These are phyloP conservation scores for Pichia sp. DNA, from an alignment of 1,139 yeast genomes.

Conservation along the genomic window DNA sequence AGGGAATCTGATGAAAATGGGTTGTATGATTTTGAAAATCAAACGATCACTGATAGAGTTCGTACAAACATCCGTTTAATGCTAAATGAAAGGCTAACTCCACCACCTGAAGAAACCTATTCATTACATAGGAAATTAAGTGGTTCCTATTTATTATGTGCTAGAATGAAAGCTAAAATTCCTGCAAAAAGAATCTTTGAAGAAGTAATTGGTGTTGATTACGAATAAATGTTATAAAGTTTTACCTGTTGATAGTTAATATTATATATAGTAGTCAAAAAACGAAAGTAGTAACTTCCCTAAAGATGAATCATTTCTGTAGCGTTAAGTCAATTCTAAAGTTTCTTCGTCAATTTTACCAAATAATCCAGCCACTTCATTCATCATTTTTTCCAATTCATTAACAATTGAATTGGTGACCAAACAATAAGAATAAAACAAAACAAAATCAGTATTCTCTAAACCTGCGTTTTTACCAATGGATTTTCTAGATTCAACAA, in stretches of 20 bases:
- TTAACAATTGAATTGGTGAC: slow-evolving; percentile 63
- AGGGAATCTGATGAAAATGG: slow-evolving; percentile 46
- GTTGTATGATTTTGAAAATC: slow-evolving; percentile 66
- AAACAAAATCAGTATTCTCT: slow-evolving; percentile 63
- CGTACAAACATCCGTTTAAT: slow-evolving; percentile 77
- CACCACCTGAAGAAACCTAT: slow-evolving; percentile 98
- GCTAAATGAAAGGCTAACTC: slow-evolving; percentile 87
- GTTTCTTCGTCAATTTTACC: slow-evolving; percentile 39
- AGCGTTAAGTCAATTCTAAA: slow-evolving; percentile 20
- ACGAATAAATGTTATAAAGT: slow-evolving; percentile 13
- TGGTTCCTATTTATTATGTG: slow-evolving; percentile 88
- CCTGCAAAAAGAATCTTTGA: slow-evolving; percentile 75
- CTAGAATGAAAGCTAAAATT: slow-evolving; percentile 75
- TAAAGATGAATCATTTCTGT: no score
- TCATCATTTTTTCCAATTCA: slow-evolving; percentile 55
- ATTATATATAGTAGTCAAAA: no score
- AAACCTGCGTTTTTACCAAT: slow-evolving; percentile 27
- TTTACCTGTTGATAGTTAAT: slow-evolving; percentile 2
- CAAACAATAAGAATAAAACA: slow-evolving; percentile 66
- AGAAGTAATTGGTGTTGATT: slow-evolving; percentile 54
- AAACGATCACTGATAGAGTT: slow-evolving; percentile 90
- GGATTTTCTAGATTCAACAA: slow-evolving; percentile 16
- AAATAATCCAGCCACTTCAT: slow-evolving; percentile 47
- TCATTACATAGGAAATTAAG: slow-evolving; percentile 90
- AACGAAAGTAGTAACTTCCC: no score